Conservation (phyloP, 2,329 filamentous ascomycete genomes). For the Metarhizium humberi region DNA sequence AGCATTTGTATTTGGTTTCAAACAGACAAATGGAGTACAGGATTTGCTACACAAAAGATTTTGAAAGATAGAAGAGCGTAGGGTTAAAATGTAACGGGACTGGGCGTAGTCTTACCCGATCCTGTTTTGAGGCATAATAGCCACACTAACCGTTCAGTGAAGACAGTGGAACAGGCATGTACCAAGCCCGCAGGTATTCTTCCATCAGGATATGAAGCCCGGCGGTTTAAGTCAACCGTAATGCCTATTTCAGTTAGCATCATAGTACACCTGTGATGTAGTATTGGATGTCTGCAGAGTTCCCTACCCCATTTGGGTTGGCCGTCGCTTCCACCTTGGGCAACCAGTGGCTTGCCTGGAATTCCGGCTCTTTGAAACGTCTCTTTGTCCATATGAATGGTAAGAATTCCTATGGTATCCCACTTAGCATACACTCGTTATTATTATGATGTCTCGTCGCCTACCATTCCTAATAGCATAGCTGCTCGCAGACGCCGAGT, state of each 20-base stretch:
- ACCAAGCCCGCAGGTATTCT: constrained; percentile 30
- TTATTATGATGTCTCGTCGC: constrained; percentile 1
- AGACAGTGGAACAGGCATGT: constrained; percentile 70
- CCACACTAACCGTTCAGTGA: constrained; percentile 63
- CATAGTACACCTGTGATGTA: neutral
- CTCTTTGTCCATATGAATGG: constrained; percentile 69
- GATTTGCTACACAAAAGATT: neutral
- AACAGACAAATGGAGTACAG: neutral
- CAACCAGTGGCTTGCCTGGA: constrained; percentile 56
- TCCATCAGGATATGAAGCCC: constrained; percentile 50
- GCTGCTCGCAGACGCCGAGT: constrained; percentile 58
- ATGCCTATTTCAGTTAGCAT: constrained; percentile 45
- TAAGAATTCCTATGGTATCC: constrained; percentile 49
- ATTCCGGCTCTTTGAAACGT: constrained; percentile 78
- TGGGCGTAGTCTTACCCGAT: constrained; percentile 13
- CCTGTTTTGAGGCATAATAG: constrained; percentile 58
- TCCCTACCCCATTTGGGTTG: neutral
- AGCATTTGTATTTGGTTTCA: neutral
- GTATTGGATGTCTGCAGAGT: constrained; percentile 1
- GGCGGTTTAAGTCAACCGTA: constrained; percentile 62
- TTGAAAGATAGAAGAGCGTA: neutral
- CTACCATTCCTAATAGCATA: constrained; percentile 63
- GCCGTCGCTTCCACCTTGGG: constrained; percentile 29
- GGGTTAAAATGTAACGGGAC: neutral
- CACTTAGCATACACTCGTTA: neutral